Base-by-base conservation (phyloP, 1,284 basidiomycete genomes). In the Entoloma clypeatum region DNA sequence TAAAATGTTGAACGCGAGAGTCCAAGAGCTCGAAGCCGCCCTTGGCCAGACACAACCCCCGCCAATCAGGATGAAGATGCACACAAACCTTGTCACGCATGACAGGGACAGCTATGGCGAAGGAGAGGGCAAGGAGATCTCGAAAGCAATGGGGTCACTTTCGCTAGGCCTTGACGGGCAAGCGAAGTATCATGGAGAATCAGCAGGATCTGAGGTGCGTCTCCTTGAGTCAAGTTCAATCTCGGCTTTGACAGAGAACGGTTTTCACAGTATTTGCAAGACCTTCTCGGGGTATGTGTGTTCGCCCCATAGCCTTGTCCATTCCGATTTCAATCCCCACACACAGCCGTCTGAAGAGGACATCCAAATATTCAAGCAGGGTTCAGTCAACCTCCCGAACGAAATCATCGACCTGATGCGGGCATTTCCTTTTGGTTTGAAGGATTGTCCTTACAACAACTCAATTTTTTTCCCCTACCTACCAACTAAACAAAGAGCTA, bases 11-110 rank as follows among this genome's bases (percentile, higher is more conserved):
- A 62, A 60, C 0, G 63, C 71, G 25, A 65, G 75, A 8, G 72
- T 81, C 26, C 69, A 71, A 23, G 79, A 83, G 49, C 67, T 88
- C 4, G 72, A 80, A 43, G 57, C 63, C 1, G 73, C 77, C 2
- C 57, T 85, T 3, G 61, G 62, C 5, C 57, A 68, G 39, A 41
- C 50, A 23, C 54, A 41, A 10, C 16, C 51, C 25, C 63, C 68
- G 28, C 49, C 58, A 26, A 41, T 29, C 32, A 41, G 41, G 33
- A 43, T 32, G 41, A 41, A 30, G 17, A 23, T 2, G 11, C 29
- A 25, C 4, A 35, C 27, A 24, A 23, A 19, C 5, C 31, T 23
- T 5, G 32, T 34, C n/a, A 26, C 33, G 17, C 36, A 42, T 17
- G 26, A 32, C 27, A 14, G 46, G 22, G 29, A 39, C 19, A 8